Evolutionary conservation across 257 asterid species (phyloP), one percentile per base, ranked within the genome.

Genomic region (Vinca minor): DNA sequence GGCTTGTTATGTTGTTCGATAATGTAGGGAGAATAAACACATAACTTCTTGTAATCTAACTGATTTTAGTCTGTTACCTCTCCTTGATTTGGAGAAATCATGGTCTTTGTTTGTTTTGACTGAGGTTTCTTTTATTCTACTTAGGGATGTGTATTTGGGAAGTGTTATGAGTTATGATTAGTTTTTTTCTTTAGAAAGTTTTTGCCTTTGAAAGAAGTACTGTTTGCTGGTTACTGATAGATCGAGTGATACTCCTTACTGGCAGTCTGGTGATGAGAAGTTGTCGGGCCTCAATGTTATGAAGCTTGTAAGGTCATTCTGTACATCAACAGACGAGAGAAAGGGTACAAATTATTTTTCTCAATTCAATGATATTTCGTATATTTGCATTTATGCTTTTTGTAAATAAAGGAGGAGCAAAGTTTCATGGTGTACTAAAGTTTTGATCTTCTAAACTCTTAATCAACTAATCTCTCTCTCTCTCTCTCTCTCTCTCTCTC

Each of bases 221-320:
- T 44, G 23, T 50, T 12, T 29, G 23, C 54, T 65, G 60, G 45
- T 62, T 17, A 36, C 65, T 61, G 56, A 67, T 64, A 21, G 46
- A 34, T 62, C 54, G 46, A 65, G 48, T 73, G 66, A 62, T 63
- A 64, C 64, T 62, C 55, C 7, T 79, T 76, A 38, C 44, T 67
- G 55, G 62, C 83, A 89, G 97, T 69, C 66, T 61, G 91, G 78
- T 53, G 96, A 87, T 68, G 96, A 87, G 79, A 93, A 89, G 82
- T 76, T 89, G 82, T 87, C 52, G 64, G 99, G 97, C 63, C 77
- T 89, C 28, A 77, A 83, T 78, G 69, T 89, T 72, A 81, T 87
- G 97, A 93, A 87, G 82, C 85, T 93, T 73, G 96, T 89, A 73
- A 85, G 97, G 63, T 87, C 95, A 53, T 93, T 93, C 68, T 93